Evolutionary conservation across 208 protist genomes (phyloP).

Genomic region (Dictyostelium gargantuum): DNA sequence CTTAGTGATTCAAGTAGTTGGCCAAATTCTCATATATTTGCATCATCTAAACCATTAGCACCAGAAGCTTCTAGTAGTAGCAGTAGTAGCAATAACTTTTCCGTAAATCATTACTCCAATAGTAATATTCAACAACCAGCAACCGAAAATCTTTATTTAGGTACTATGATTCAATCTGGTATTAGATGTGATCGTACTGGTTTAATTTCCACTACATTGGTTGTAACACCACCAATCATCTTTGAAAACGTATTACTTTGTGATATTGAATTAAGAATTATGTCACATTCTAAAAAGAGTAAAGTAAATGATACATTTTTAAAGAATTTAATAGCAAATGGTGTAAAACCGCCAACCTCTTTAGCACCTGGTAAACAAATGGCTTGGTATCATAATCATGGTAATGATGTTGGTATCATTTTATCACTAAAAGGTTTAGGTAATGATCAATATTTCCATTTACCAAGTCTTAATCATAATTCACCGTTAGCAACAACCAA

Average conservation of each 20-base stretch:
- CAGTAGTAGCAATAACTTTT: not conserved
- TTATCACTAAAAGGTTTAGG: not conserved
- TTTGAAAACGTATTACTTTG: slow-evolving; percentile 14
- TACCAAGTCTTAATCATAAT: not conserved
- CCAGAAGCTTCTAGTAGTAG: too few relatives aligned
- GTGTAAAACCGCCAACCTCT: not conserved
- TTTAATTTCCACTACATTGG: not conserved
- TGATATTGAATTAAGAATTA: slow-evolving; percentile 27
- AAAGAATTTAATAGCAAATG: not conserved
- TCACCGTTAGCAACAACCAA: not conserved
- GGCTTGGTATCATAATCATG: slow-evolving; percentile 5
- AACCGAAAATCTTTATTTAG: not conserved
- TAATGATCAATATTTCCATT: slow-evolving; percentile 38
- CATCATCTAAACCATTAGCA: not conserved
- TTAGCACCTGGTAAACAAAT: not conserved
- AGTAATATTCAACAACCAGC: not conserved
- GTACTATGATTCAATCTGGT: not conserved
- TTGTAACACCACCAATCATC: slow-evolving; percentile 45
- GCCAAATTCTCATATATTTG: slow-evolving; percentile 26
- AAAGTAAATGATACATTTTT: not conserved
- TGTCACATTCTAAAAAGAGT: not conserved
- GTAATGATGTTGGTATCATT: slow-evolving; percentile 1
- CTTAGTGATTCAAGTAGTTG: not conserved
- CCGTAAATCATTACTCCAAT: too few relatives aligned
- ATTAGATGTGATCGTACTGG: slow-evolving; percentile 37